Conservation (phyloP, 371 early-diverging fungal species). For the Dichotomocladium elegans region DNA sequence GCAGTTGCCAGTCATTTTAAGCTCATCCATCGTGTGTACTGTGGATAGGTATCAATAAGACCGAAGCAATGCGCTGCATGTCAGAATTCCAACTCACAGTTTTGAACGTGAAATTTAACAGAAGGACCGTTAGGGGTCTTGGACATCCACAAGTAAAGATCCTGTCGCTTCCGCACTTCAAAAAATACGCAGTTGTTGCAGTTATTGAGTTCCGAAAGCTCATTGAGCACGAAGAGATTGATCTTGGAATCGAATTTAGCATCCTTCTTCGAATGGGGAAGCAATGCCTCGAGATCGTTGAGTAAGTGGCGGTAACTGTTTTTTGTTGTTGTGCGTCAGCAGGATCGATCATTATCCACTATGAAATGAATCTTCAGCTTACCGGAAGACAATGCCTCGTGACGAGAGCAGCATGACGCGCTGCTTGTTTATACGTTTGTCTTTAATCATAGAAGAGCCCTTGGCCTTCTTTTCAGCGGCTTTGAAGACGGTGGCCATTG, state of each 20-base stretch:
- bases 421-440: slow-evolving; percentile 75
- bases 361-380: slow-evolving; percentile 11
- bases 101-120: slow-evolving; percentile 92
- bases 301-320: slow-evolving; percentile 87
- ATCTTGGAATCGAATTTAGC: slow-evolving; percentile 90
- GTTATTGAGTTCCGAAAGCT: slow-evolving; percentile 93
- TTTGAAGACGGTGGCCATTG: slow-evolving; percentile 39
- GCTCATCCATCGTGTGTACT: slow-evolving; percentile 98
- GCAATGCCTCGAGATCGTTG: slow-evolving; percentile 78
- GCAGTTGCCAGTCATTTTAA: slow-evolving; percentile 96
- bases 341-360: slow-evolving; percentile 2
- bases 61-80: not conserved
- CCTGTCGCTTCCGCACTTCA: slow-evolving; percentile 89
- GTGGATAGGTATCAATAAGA: slow-evolving; percentile 1
- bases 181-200: slow-evolving; percentile 97
- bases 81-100: slow-evolving; percentile 51
- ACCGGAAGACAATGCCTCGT: slow-evolving; percentile 87
- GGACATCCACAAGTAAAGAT: slow-evolving; percentile 94
- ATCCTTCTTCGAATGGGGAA: slow-evolving; percentile 95
- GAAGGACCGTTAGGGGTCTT: slow-evolving; percentile 95
- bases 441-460: slow-evolving; percentile 20
- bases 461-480: slow-evolving; percentile 31
- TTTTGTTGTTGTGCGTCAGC: not conserved
- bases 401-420: slow-evolving; percentile 86
- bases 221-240: slow-evolving; percentile 87